Percentiles rank a stretch among this genome's conserved stretches.
Conservation (phyloP, 2,329 filamentous ascomycete genomes). For the Paracamarosporium sp. region DNA sequence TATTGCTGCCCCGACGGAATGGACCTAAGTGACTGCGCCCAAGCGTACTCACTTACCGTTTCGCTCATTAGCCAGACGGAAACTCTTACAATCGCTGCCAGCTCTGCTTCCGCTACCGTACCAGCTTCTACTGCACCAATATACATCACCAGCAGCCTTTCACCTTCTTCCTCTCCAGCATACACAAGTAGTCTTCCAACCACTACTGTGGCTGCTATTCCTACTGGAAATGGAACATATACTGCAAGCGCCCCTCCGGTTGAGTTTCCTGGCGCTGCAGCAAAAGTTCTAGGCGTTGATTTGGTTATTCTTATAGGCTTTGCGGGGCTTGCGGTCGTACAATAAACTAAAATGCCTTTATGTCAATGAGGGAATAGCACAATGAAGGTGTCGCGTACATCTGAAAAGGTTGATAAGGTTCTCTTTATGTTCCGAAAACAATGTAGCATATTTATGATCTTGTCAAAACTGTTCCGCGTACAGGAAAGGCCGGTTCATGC, state of each 20-base stretch:
- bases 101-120: background rate
- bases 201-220: background rate
- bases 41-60: slow-evolving; percentile 57
- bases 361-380: no score
- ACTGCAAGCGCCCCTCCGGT: slow-evolving; percentile 16
- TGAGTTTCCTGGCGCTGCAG: slow-evolving; percentile 23
- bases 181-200: slow-evolving; percentile 1
- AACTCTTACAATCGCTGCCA: slow-evolving; percentile 8
- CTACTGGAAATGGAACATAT: slow-evolving; percentile 17
- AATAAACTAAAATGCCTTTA: no score
- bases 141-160: slow-evolving; percentile 3
- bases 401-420: no score
- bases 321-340: slow-evolving; percentile 15
- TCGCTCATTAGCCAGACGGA: slow-evolving; percentile 56
- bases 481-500: no score
- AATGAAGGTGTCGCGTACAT: no score
- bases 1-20: slow-evolving; percentile 68
- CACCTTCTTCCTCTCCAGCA: background rate
- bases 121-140: slow-evolving; percentile 15
- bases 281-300: slow-evolving; percentile 19
- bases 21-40: slow-evolving; percentile 63
- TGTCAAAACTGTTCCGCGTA: no score
- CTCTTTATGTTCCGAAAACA: no score
- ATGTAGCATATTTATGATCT: no score
- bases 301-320: slow-evolving; percentile 26